Conservation (phyloP, 2,329 filamentous ascomycete species). For the Penicillium sp. region DNA sequence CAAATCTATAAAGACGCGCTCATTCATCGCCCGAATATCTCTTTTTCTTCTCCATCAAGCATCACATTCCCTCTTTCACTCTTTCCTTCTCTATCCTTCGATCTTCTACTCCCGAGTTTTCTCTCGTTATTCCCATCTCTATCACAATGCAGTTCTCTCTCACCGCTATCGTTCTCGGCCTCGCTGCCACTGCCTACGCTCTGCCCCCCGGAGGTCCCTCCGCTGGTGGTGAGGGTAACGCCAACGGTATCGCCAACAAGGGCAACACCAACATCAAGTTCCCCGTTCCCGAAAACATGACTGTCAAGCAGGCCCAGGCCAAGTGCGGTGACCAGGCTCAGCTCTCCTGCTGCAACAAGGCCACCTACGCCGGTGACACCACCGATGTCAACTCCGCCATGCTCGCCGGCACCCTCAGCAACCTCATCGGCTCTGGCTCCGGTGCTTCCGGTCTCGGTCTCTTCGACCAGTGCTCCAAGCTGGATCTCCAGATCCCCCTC, state of each 20-base stretch:
- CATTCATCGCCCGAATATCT: conserved; percentile 12
- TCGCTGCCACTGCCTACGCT: conserved; percentile 35
- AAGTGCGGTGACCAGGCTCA: conserved; percentile 40
- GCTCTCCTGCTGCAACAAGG: conserved; percentile 42
- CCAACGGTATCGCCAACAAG: conserved; percentile 31
- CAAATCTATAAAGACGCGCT: conserved; percentile 34
- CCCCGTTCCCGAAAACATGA: conserved; percentile 32
- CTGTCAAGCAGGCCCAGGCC: conserved; percentile 38
- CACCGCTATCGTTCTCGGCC: conserved; percentile 32
- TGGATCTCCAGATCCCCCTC: conserved; percentile 30
- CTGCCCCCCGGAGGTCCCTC: conserved; percentile 24
- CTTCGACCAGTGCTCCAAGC: conserved; percentile 44
- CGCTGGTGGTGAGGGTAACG: conserved; percentile 22
- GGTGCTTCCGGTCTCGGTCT: conserved; percentile 36
- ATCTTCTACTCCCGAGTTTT: conserved; percentile 18
- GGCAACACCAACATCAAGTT: conserved; percentile 35
- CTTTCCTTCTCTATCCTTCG: conserved; percentile 22
- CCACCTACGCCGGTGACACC: conserved; percentile 35
- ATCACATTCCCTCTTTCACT: conserved; percentile 31
- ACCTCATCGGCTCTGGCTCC: conserved; percentile 35
- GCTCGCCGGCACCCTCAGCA: conserved; percentile 33
- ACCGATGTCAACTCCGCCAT: conserved; percentile 32
- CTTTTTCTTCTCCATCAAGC: conserved; percentile 28
- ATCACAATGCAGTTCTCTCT: conserved; percentile 41
- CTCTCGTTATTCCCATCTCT: conserved; percentile 32